Percentiles rank a stretch among this genome's conserved stretches.
Evolutionary conservation across 768 basidiomycete species (phyloP).

Genomic region (Xerocomellus intermedius): DNA sequence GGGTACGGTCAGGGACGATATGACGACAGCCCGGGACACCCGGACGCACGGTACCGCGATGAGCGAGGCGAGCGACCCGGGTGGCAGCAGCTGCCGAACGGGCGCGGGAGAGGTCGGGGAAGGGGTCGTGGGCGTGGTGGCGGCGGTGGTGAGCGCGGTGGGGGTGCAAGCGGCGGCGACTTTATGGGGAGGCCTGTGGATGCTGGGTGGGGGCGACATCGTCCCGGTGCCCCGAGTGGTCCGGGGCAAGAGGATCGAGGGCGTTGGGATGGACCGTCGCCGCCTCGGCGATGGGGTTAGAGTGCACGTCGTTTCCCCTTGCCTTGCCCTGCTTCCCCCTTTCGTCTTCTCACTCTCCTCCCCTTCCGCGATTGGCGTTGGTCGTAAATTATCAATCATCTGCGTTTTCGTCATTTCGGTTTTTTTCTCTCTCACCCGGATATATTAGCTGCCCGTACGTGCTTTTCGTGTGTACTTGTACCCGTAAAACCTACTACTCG

Average conservation of each 20-base stretch:
- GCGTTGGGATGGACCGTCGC: conserved; percentile 29
- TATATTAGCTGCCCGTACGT: conserved; percentile 7
- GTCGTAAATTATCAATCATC: conserved; percentile 30
- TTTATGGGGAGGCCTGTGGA: conserved; percentile 46
- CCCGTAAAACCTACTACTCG: conserved; percentile 7
- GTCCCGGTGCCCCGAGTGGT: conserved; percentile 27
- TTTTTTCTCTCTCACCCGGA: not conserved
- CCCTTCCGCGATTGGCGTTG: not conserved
- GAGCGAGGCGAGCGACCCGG: conserved; percentile 36
- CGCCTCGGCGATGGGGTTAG: conserved; percentile 28
- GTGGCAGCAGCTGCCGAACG: conserved; percentile 28
- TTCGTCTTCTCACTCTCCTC: not conserved
- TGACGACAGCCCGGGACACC: conserved; percentile 20
- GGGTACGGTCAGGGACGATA: conserved; percentile 27
- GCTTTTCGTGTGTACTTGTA: conserved; percentile 17
- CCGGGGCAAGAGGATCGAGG: conserved; percentile 22
- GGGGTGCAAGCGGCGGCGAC: conserved; percentile 11
- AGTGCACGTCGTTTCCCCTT: not conserved
- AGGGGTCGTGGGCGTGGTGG: conserved; percentile 27
- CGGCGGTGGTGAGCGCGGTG: not conserved
- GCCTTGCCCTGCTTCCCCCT: too few species aligned
- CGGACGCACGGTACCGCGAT: conserved; percentile 23
- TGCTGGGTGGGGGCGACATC: conserved; percentile 32
- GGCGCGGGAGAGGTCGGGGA: conserved; percentile 35
- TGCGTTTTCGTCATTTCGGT: conserved; percentile 1